Base-by-base conservation (phyloP, 495 filamentous ascomycete species). In the Penicillium flavigenum region DNA sequence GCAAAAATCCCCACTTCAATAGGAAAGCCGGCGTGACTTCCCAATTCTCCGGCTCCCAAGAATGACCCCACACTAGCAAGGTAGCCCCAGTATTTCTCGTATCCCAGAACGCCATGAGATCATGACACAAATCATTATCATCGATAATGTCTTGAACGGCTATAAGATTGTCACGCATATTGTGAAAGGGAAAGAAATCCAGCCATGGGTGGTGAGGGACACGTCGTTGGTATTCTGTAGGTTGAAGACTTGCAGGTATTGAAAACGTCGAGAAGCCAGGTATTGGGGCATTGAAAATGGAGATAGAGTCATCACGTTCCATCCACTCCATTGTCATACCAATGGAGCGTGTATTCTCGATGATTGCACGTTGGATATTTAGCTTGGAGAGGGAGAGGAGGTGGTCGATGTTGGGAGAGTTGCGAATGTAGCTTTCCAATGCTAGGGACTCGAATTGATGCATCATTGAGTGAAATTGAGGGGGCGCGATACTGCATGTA, bases 61-160 rank as follows among this genome's bases (percentile, higher is more conserved):
- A 59, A 5, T 62, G 54, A 8, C 68, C 65, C 72, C 72, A 74
- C 0, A 72, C 64, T n/a, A 75, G 51, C 10, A 72, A 17, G 3
- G 54, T 53, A 6, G 49, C 36, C 2, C 49, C 26, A 1, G 32
- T 32, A 53, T 47, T 61, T 4, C 50, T 62, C 59, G 47, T 47
- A 51, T 43, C 29, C 29, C 29, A 31, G 9, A 31, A 31, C 9
- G 29, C 29, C 29, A 31, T 31, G 8, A 31, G 9, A 31, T 31
- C 29, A 31, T 31, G 29, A 31, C 29, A 31, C 29, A 31, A 31
- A 31, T 31, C 29, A 11, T 31, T 9, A 0, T 31, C 29, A 11
- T 31, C 29, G 9, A 31, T 31, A 31, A 11, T 31, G 29, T 31
- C 29, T 31, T 31, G 29, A 10, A 1, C 10, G 1, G 29, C 29